These are phyloP conservation scores for Lentithecium fluviatile DNA, from an alignment of 495 filamentous ascomycete species.

Conservation along the genomic window DNA sequence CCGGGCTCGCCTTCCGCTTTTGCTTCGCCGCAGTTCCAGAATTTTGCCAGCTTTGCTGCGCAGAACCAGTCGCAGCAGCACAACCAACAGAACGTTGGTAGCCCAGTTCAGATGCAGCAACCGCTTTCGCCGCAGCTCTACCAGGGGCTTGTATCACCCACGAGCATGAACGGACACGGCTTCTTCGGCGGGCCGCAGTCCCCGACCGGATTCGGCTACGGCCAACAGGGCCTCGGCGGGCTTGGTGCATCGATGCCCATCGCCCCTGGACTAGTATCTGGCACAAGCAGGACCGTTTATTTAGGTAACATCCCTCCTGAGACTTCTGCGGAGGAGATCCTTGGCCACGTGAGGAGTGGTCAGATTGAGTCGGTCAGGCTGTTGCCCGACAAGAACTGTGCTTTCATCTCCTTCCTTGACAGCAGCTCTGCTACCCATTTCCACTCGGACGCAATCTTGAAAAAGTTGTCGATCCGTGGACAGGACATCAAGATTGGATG, in stretches of 20 bases:
- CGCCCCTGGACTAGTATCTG: constrained; percentile 75
- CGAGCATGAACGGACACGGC: constrained; percentile 68
- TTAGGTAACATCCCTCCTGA: constrained; percentile 97
- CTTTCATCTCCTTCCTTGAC: constrained; percentile 98
- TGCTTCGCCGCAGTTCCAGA: constrained; percentile 85
- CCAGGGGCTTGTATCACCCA: constrained; percentile 73
- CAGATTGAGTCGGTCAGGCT: constrained; percentile 97
- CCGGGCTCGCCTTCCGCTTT: constrained; percentile 89
- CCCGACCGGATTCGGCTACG: constrained; percentile 69
- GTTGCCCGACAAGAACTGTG: constrained; percentile 98
- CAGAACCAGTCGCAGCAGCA: constrained; percentile 60
- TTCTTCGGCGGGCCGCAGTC: constrained; percentile 79
- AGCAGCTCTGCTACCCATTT: constrained; percentile 97
- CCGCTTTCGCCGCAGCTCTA: constrained; percentile 71
- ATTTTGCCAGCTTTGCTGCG: constrained; percentile 72
- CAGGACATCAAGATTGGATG: constrained; percentile 99
- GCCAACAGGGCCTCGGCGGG: constrained; percentile 57
- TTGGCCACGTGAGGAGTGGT: constrained; percentile 93
- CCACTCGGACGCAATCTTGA: constrained; percentile 98
- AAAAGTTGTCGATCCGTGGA: constrained; percentile 95
- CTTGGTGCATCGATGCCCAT: constrained; percentile 69
- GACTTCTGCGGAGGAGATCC: constrained; percentile 96
- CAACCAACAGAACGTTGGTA: constrained; percentile 56
- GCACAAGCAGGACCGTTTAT: constrained; percentile 94
- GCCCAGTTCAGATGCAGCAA: constrained; percentile 63